These are phyloP conservation scores for Arabis alpina DNA, from an alignment of 345 rosid genomes.

Conservation along the genomic window DNA sequence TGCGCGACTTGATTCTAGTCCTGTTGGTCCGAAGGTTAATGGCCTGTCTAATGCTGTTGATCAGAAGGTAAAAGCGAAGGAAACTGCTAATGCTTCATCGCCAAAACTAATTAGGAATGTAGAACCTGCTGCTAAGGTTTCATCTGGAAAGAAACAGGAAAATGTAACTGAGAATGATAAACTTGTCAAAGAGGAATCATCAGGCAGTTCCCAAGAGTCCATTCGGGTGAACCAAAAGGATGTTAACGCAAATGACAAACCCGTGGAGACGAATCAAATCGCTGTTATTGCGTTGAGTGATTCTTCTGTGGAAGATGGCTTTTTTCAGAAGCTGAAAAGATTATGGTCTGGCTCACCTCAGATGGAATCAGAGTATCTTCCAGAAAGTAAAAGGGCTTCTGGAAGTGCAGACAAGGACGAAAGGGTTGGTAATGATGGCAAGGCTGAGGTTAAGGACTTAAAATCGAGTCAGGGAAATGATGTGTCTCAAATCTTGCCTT, in stretches of 20 bases:
- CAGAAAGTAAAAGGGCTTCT: constrained; percentile 27
- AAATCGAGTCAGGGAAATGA: constrained; percentile 32
- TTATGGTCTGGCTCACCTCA: constrained; percentile 54
- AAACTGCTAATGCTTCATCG: constrained; percentile 23
- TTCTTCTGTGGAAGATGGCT: constrained; percentile 45
- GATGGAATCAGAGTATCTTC: constrained; percentile 30
- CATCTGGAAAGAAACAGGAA: constrained; percentile 30
- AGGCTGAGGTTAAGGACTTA: constrained; percentile 38
- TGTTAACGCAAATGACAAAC: constrained; percentile 10
- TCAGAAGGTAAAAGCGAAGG: constrained; percentile 27
- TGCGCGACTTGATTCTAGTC: constrained; percentile 24
- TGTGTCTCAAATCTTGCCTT: constrained; percentile 27
- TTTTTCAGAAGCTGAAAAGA: constrained; percentile 53
- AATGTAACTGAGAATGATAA: background rate
- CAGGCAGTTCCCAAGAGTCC: constrained; percentile 24
- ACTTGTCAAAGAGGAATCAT: constrained; percentile 8
- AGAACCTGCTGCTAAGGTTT: constrained; percentile 25
- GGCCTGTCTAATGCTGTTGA: constrained; percentile 22
- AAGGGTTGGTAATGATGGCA: constrained; percentile 22
- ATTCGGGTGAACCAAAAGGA: constrained; percentile 30
- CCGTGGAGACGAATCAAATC: constrained; percentile 27
- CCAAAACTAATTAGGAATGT: constrained; percentile 37
- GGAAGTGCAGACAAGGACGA: constrained; percentile 33
- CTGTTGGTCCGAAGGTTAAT: constrained; percentile 24
- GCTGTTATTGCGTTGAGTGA: constrained; percentile 36